A percentile compares a stretch with the other conserved stretches of the same genome.
These are phyloP conservation scores for Cystoisospora suis DNA, from an alignment of 169 alveolate species.

Conservation along the genomic window DNA sequence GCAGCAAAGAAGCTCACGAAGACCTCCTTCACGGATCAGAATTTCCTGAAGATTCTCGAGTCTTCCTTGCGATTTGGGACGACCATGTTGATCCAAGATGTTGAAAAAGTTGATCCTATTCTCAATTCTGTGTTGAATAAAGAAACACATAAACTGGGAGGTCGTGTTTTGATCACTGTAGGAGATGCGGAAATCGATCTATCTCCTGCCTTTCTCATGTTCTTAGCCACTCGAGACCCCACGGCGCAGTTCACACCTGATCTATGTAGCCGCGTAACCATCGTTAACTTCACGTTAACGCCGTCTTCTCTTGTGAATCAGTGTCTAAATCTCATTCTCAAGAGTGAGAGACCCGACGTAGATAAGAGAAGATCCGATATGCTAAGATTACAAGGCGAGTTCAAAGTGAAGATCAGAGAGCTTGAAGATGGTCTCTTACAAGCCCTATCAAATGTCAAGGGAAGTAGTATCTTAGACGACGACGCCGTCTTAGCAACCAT, in stretches of 20 bases:
- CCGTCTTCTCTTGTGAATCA: conserved; percentile 93
- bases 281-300: conserved; percentile 96
- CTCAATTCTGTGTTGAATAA: conserved; percentile 93
- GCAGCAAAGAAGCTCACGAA: conserved; percentile 86
- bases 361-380: conserved; percentile 93
- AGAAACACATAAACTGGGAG: conserved; percentile 96
- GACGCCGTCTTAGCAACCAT: conserved; percentile 74
- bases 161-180: conserved; percentile 93
- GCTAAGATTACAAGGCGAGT: conserved; percentile 90
- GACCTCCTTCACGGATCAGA: conserved; percentile 84
- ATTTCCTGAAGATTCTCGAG: conserved; percentile 91
- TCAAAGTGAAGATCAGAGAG: conserved; percentile 90
- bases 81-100: conserved; percentile 94
- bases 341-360: conserved; percentile 95
- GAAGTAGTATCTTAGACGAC: conserved; percentile 94
- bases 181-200: conserved; percentile 97
- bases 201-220: conserved; percentile 93
- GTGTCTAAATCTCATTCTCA: conserved; percentile 91
- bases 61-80: conserved; percentile 95
- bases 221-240: conserved; percentile 94
- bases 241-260: conserved; percentile 96
- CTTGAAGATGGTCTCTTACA: conserved; percentile 93
- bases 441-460: conserved; percentile 94
- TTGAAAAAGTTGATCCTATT: conserved; percentile 90
- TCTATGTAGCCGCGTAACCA: conserved; percentile 96